Evolutionary conservation across 2,329 filamentous ascomycete species (phyloP).

Genomic region (Colletotrichum falcatum): DNA sequence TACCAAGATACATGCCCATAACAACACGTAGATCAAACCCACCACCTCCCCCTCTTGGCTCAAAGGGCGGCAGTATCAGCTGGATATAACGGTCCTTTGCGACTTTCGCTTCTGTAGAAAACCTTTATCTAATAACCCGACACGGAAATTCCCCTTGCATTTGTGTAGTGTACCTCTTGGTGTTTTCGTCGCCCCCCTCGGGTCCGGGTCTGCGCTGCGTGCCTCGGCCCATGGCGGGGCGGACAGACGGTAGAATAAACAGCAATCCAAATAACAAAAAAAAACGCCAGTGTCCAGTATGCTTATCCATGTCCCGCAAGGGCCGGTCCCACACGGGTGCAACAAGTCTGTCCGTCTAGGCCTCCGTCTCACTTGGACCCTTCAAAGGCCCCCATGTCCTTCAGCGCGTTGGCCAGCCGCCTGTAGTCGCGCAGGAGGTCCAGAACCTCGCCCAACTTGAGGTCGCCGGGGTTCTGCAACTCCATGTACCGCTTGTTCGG

Average conservation of each 20-base stretch:
- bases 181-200: neutral
- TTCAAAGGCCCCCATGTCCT: constrained; percentile 71
- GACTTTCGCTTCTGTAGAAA: constrained; percentile 17
- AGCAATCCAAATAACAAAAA: constrained; percentile 3
- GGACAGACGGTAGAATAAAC: neutral
- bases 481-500: constrained; percentile 81
- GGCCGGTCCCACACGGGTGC: constrained; percentile 9
- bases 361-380: constrained; percentile 48
- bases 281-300: constrained; percentile 38
- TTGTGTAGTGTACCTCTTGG: constrained; percentile 11
- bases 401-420: constrained; percentile 73
- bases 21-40: neutral
- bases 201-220: neutral
- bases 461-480: constrained; percentile 74
- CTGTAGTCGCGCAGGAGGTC: constrained; percentile 81
- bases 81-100: constrained; percentile 16
- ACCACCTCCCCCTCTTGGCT: neutral
- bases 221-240: neutral
- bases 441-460: constrained; percentile 79
- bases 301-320: constrained; percentile 16
- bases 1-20: constrained; percentile 18
- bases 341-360: neutral
- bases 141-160: constrained; percentile 12
- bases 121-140: constrained; percentile 15
- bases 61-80: neutral